A percentile compares a stretch with the other conserved stretches of the same genome.
These are phyloP conservation scores for Scedosporium apiospermum DNA, from an alignment of 2,329 filamentous ascomycete genomes.

Conservation along the genomic window DNA sequence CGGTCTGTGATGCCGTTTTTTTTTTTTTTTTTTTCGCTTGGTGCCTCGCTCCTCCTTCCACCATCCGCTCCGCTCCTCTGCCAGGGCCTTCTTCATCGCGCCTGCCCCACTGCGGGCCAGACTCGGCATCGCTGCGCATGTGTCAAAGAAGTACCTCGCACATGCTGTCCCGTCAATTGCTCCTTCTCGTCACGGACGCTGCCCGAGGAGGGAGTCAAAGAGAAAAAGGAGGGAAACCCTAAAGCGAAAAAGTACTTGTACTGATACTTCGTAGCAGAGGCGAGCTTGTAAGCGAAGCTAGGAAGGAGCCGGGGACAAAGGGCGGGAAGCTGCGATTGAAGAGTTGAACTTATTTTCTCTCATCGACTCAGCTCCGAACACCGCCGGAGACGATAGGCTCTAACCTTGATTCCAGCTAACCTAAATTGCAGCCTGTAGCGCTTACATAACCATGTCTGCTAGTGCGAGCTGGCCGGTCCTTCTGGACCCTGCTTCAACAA, in stretches of 20 bases:
- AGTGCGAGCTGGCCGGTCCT: background rate
- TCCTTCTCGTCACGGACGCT: background rate
- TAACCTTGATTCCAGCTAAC: no score
- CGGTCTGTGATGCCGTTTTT: background rate
- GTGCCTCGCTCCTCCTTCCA: background rate
- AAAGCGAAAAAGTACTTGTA: no score
- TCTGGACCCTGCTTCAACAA: background rate
- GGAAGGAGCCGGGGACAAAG: no score
- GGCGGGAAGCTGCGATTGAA: no score
- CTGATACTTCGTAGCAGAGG: no score
- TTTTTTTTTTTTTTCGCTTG: background rate
- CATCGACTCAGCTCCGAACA: no score
- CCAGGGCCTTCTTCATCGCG: background rate
- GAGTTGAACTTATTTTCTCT: no score
- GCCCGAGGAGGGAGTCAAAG: background rate
- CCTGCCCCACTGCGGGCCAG: background rate
- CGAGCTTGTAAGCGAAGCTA: no score
- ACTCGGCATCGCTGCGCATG: background rate
- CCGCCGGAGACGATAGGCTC: no score
- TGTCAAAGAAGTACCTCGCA: background rate
- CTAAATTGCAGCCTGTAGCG: no score
- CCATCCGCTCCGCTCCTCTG: background rate
- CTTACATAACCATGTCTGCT: no score
- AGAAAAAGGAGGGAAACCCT: background rate
- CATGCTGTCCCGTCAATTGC: background rate